Evolutionary conservation across 1,284 basidiomycete genomes (phyloP).

Genomic region (Hortiboletus rubellus): DNA sequence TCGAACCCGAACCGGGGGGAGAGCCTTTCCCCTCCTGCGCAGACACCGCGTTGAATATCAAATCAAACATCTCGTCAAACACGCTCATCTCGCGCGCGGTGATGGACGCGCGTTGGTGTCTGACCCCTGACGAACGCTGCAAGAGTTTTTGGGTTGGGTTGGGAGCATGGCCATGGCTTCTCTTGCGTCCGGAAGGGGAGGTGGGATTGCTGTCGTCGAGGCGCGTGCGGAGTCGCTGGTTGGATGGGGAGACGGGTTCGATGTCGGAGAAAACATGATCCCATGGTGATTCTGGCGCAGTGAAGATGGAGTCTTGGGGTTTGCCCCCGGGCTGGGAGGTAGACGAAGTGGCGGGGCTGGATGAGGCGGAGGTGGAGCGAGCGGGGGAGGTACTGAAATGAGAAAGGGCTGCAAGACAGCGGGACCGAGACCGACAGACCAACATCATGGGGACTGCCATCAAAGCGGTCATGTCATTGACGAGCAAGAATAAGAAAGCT

Average conservation of each 20-base stretch:
- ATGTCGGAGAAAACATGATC: constrained; percentile 55
- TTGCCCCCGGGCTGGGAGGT: not conserved
- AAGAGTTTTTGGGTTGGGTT: not conserved
- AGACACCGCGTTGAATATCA: constrained; percentile 62
- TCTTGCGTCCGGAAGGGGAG: not conserved
- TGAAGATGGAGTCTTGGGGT: constrained; percentile 39
- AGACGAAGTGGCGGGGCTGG: not conserved
- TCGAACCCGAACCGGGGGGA: constrained; percentile 3
- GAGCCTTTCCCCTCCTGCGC: constrained; percentile 29
- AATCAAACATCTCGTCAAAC: constrained; percentile 71
- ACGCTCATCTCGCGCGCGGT: constrained; percentile 63
- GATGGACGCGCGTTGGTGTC: constrained; percentile 55
- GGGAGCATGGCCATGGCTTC: not conserved
- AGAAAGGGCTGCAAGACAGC: constrained; percentile 4
- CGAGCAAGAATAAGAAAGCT: too few species aligned
- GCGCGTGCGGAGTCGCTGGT: constrained; percentile 14
- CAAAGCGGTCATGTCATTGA: too few species aligned
- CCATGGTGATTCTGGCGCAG: constrained; percentile 47
- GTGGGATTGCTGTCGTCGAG: not conserved
- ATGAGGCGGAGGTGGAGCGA: not conserved
- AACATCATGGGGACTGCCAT: constrained; percentile 17
- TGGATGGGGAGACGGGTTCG: constrained; percentile 29
- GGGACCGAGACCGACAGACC: constrained; percentile 11
- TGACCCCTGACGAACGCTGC: constrained; percentile 14
- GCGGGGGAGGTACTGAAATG: not conserved